phyloP scores from a whole-genome alignment of 2,329 filamentous ascomycete genomes.

The Penicillium sp. region DNA sequence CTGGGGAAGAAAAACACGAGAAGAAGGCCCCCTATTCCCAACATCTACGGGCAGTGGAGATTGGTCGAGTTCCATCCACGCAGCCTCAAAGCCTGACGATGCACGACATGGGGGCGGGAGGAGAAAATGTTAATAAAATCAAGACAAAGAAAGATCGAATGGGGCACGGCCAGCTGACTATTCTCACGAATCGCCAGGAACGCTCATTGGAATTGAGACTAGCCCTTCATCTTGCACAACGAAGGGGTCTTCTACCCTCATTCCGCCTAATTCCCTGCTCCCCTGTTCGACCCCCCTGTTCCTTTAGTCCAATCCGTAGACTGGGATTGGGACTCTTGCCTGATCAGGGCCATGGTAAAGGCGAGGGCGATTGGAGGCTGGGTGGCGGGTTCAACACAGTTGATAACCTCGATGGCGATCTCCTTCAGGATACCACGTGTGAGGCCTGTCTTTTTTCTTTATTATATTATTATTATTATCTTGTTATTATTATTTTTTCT shows the following conservation, averaged over 20 bases:
- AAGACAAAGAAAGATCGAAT: conserved; percentile 7
- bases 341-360: neutral
- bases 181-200: conserved; percentile 21
- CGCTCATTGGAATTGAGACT: conserved; percentile 27
- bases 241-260: conserved; percentile 6
- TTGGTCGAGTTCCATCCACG: conserved; percentile 18
- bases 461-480: too few relatives aligned
- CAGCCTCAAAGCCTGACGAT: conserved; percentile 23
- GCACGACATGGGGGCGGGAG: conserved; percentile 20
- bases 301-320: conserved; percentile 1
- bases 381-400: neutral
- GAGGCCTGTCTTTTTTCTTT: conserved; percentile 1
- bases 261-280: conserved; percentile 5
- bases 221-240: conserved; percentile 15
- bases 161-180: conserved; percentile 19
- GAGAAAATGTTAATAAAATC: neutral
- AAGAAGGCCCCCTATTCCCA: neutral
- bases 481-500: too few relatives aligned
- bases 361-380: neutral
- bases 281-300: neutral
- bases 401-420: conserved; percentile 4
- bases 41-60: neutral
- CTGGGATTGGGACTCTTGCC: neutral
- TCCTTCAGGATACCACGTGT: conserved; percentile 12
- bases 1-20: neutral